Evolutionary conservation across 2,329 filamentous ascomycete genomes (phyloP).

Genomic region (Aspergillus sp.): DNA sequence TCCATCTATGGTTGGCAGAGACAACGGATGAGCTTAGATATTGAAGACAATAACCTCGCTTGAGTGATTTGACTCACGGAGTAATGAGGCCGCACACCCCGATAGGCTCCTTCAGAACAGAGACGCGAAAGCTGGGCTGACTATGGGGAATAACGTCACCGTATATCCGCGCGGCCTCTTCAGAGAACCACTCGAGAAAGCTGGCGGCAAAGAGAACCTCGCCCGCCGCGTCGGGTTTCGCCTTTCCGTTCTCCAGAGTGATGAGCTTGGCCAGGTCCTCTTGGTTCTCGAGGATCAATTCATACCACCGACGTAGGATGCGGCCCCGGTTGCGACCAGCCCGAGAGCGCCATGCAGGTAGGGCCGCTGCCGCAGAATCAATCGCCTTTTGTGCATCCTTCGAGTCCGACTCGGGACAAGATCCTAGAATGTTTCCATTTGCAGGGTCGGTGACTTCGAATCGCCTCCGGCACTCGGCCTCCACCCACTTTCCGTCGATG

Average conservation of each 20-base stretch:
- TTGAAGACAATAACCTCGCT: no score
- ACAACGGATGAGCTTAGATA: no score
- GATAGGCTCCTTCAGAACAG: constrained; percentile 77
- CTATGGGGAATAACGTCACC: background rate
- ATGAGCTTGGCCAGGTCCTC: background rate
- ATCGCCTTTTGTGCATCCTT: background rate
- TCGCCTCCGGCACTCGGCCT: no score
- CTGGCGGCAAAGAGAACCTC: background rate
- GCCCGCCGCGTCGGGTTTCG: background rate
- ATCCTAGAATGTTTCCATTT: no score
- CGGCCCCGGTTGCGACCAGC: no score
- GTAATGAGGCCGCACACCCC: constrained; percentile 82
- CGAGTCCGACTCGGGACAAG: no score
- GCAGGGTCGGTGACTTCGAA: no score
- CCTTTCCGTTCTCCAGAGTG: background rate
- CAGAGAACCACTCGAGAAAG: background rate
- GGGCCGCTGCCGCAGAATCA: no score
- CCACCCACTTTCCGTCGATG: no score
- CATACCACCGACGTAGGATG: no score
- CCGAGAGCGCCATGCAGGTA: no score
- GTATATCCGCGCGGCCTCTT: background rate
- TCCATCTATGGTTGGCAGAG: constrained; percentile 49
- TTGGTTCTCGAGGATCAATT: no score
- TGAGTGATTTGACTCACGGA: constrained; percentile 49
- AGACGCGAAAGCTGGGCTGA: background rate